A percentile compares a stretch with the other conserved stretches of the same genome.
phyloP scores from a whole-genome alignment of 495 filamentous ascomycete genomes.

The Tuber indicum region DNA sequence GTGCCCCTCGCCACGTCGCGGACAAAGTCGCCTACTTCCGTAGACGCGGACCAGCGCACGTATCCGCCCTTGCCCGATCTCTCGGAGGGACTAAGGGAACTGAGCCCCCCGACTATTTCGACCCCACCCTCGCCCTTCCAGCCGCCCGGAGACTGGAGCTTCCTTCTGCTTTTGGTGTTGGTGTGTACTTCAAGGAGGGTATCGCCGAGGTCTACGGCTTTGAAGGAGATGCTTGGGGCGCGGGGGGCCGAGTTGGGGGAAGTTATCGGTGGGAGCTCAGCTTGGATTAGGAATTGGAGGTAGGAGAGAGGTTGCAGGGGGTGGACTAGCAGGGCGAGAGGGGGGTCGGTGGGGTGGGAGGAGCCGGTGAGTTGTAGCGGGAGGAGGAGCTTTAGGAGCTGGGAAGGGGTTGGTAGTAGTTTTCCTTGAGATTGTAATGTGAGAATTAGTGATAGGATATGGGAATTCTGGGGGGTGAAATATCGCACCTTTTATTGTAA shows the following conservation, averaged over 20 bases:
- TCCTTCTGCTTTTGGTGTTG: conserved; percentile 48
- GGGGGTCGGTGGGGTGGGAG: conserved; percentile 48
- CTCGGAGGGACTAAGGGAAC: conserved; percentile 28
- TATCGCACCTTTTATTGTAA: conserved; percentile 37
- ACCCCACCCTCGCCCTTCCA: conserved; percentile 51
- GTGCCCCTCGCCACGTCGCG: conserved; percentile 76
- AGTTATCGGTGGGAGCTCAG: conserved; percentile 70
- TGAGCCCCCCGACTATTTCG: conserved; percentile 56
- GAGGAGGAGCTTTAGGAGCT: conserved; percentile 81
- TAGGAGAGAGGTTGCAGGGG: conserved; percentile 91
- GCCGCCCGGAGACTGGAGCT: conserved; percentile 32
- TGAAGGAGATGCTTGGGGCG: conserved; percentile 69
- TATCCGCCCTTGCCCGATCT: conserved; percentile 39
- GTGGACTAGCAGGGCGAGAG: conserved; percentile 81
- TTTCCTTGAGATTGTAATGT: conserved; percentile 57
- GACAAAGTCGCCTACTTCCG: conserved; percentile 92
- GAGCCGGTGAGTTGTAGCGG: conserved; percentile 57
- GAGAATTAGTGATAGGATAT: conserved; percentile 54
- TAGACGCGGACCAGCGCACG: conserved; percentile 84
- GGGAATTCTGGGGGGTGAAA: conserved; percentile 25
- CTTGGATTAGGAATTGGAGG: conserved; percentile 82
- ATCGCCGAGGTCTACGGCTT: conserved; percentile 60
- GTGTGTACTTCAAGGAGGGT: neutral
- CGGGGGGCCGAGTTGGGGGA: conserved; percentile 53
- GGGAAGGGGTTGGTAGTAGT: conserved; percentile 81